These are phyloP conservation scores for Magnusiomyces starmeri DNA, from an alignment of 1,139 yeast genomes.

Conservation along the genomic window DNA sequence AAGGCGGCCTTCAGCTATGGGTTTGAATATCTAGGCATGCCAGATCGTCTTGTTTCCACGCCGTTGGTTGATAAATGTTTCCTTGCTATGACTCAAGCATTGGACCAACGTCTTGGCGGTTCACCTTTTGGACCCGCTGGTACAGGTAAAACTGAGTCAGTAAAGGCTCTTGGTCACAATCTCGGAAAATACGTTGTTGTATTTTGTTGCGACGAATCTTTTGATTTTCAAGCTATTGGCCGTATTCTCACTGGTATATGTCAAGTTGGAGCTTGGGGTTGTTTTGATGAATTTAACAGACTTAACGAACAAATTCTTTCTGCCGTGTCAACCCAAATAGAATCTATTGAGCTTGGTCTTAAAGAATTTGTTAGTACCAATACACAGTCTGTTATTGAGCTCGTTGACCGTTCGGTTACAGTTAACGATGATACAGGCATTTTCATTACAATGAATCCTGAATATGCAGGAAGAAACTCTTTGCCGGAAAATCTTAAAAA, in stretches of 20 bases:
- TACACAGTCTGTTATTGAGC: slow-evolving; percentile 33
- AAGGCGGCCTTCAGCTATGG: slow-evolving; percentile 55
- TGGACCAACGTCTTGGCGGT: slow-evolving; percentile 73
- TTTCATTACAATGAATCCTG: slow-evolving; percentile 90
- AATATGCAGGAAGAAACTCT: slow-evolving; percentile 72
- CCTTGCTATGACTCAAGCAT: slow-evolving; percentile 65
- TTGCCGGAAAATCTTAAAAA: slow-evolving; percentile 84
- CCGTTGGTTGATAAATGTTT: slow-evolving; percentile 63
- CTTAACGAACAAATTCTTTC: slow-evolving; percentile 65
- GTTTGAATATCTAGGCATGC: slow-evolving; percentile 74
- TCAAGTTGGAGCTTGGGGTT: slow-evolving; percentile 88
- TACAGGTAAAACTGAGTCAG: slow-evolving; percentile 90
- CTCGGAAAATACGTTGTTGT: slow-evolving; percentile 79
- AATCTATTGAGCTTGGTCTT: slow-evolving; percentile 48
- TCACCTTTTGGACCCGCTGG: slow-evolving; percentile 97
- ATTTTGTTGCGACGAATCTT: slow-evolving; percentile 85
- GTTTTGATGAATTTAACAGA: slow-evolving; percentile 93
- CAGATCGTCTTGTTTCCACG: slow-evolving; percentile 70
- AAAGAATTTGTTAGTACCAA: slow-evolving; percentile 14
- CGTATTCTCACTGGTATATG: slow-evolving; percentile 77
- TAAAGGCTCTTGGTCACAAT: slow-evolving; percentile 75
- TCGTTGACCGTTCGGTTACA: slow-evolving; percentile 42
- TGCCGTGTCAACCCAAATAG: slow-evolving; percentile 80
- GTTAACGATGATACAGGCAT: slow-evolving; percentile 52
- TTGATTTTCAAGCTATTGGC: slow-evolving; percentile 75